Conservation (phyloP, 2,329 filamentous ascomycete genomes). For the Hypocreales sp. region DNA sequence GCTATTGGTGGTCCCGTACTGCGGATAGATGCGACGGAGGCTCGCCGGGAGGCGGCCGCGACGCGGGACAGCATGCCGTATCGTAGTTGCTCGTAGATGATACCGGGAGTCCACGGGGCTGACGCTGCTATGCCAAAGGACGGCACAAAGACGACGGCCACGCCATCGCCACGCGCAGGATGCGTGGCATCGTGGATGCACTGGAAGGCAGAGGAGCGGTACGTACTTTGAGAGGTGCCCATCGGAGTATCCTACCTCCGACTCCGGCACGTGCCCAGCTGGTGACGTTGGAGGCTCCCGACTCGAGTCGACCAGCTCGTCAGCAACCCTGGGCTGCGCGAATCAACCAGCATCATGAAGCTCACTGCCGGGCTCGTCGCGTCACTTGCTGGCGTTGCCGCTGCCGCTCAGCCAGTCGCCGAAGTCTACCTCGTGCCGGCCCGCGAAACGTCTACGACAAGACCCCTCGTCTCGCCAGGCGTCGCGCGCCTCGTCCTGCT, state of each 20-base stretch:
- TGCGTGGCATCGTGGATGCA: too few relatives aligned
- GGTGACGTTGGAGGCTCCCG: slow-evolving; percentile 15
- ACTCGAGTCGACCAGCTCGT: slow-evolving; percentile 6
- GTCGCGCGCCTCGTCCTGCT: slow-evolving; percentile 43
- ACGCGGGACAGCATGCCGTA: slow-evolving; percentile 9
- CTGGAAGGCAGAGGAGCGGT: too few relatives aligned
- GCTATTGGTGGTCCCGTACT: slow-evolving; percentile 8
- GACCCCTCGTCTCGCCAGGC: slow-evolving; percentile 31
- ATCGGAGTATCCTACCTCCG: slow-evolving; percentile 11
- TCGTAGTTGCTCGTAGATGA: not conserved
- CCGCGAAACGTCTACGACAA: slow-evolving; percentile 11
- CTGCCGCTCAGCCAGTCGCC: slow-evolving; percentile 24
- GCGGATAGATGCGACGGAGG: slow-evolving; percentile 6
- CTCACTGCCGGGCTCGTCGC: slow-evolving; percentile 22
- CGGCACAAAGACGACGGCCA: not conserved
- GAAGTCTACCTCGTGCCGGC: slow-evolving; percentile 37
- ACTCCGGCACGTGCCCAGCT: slow-evolving; percentile 12
- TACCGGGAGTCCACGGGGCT: too few relatives aligned
- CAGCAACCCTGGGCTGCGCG: too few relatives aligned
- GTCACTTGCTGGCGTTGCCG: slow-evolving; percentile 21
- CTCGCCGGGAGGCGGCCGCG: slow-evolving; percentile 8
- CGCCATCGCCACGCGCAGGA: too few relatives aligned
- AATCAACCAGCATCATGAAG: too few relatives aligned
- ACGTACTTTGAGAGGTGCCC: too few relatives aligned
- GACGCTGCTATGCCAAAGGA: too few relatives aligned